Evolutionary conservation across 495 filamentous ascomycete genomes (phyloP).

Genomic region (Penicillium daleae): DNA sequence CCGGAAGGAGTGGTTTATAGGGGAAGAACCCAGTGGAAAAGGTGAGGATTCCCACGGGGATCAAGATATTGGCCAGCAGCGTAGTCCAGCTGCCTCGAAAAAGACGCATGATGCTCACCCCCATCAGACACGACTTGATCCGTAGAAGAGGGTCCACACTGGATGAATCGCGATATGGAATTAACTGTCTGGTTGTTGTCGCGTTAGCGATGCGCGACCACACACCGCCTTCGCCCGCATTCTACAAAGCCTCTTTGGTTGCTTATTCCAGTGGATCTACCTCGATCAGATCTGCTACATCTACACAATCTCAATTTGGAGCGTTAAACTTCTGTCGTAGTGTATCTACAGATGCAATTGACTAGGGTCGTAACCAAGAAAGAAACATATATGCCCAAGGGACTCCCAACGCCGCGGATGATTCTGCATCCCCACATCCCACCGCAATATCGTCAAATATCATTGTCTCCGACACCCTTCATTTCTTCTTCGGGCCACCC

Average conservation of each 20-base stretch:
- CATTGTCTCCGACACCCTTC: slow-evolving; percentile 20
- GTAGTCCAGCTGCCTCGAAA: slow-evolving; percentile 30
- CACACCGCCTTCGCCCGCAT: slow-evolving; percentile 25
- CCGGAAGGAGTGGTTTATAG: slow-evolving; percentile 90
- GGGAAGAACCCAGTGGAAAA: slow-evolving; percentile 97
- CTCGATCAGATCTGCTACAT: neutral
- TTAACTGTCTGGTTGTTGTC: neutral
- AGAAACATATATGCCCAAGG: slow-evolving; percentile 10
- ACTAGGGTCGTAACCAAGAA: neutral
- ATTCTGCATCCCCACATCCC: slow-evolving; percentile 10
- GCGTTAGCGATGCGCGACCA: slow-evolving; percentile 16
- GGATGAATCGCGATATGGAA: neutral
- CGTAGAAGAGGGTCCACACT: neutral
- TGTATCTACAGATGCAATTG: slow-evolving; percentile 10
- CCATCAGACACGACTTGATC: neutral
- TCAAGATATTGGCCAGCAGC: slow-evolving; percentile 68
- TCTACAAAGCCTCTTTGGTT: neutral
- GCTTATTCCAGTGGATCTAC: neutral
- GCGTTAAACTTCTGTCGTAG: neutral
- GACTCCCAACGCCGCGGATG: slow-evolving; percentile 26
- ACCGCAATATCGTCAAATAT: neutral
- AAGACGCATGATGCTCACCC: slow-evolving; percentile 28
- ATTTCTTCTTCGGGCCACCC: slow-evolving; percentile 37
- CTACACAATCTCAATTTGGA: neutral
- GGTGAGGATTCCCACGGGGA: slow-evolving; percentile 74